Evolutionary conservation across 495 filamentous ascomycete species (phyloP).

Genomic region (Penicillium goetzii): DNA sequence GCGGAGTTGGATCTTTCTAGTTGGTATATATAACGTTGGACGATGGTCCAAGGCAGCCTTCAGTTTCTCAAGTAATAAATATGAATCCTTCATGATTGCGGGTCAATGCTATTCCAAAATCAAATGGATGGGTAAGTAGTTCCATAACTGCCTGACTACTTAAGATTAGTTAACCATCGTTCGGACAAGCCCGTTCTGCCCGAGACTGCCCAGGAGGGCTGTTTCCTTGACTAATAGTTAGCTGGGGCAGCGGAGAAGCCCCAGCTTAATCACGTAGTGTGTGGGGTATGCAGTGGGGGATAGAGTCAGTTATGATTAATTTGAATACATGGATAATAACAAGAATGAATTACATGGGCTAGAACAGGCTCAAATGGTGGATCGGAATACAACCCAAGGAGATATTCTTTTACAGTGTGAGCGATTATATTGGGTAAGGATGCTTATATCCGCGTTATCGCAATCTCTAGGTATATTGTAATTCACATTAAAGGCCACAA

Average conservation of each 20-base stretch:
- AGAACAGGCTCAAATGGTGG: not conserved
- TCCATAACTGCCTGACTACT: no score
- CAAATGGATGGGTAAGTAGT: no score
- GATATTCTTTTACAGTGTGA: not conserved
- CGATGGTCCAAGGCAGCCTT: no score
- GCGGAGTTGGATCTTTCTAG: no score
- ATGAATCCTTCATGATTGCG: no score
- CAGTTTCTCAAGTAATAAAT: no score
- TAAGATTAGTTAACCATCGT: no score
- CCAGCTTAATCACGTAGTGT: not conserved
- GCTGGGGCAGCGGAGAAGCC: not conserved
- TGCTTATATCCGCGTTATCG: not conserved
- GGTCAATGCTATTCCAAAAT: no score
- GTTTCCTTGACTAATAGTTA: not conserved
- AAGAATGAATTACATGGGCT: not conserved
- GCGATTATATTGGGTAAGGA: not conserved
- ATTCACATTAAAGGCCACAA: no score
- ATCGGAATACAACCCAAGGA: not conserved
- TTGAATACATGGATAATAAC: not conserved
- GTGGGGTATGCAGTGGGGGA: not conserved
- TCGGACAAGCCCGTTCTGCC: not conserved
- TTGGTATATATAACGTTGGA: no score
- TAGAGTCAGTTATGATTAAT: conserved; percentile 9
- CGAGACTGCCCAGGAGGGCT: no score
- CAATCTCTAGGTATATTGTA: not conserved